These are phyloP conservation scores for Cytospora paraplurivora DNA, from an alignment of 2,329 filamentous ascomycete genomes.

Conservation along the genomic window DNA sequence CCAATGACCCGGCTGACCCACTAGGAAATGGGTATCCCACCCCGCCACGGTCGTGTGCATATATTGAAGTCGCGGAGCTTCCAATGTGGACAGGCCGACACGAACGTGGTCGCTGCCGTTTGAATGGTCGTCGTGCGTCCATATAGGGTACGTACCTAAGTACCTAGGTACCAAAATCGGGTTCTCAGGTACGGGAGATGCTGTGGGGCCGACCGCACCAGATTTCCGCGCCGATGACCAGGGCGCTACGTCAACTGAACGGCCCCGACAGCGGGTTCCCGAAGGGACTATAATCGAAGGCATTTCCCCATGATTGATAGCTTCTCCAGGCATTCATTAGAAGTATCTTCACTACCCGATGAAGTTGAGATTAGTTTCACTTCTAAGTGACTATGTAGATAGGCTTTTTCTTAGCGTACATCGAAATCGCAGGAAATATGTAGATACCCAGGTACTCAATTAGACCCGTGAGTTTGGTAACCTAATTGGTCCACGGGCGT, in stretches of 20 bases:
- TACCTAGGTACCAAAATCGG: background rate
- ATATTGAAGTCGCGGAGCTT: background rate
- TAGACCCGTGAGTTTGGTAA: no score
- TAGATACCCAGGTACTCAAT: no score
- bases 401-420: no score
- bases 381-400: no score
- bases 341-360: background rate
- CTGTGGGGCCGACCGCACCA: background rate
- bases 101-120: background rate
- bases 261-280: background rate
- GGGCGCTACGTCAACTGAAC: background rate
- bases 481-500: no score
- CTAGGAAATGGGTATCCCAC: background rate
- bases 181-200: background rate
- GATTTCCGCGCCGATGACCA: background rate
- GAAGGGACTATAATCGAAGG: background rate
- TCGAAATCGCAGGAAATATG: no score
- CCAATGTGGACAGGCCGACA: background rate
- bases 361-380: background rate
- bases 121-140: background rate
- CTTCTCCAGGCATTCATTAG: background rate
- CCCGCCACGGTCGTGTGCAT: background rate
- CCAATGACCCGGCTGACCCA: background rate
- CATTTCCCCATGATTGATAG: background rate
- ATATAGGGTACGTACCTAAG: background rate